phyloP scores from a whole-genome alignment of 2,329 filamentous ascomycete genomes.

The Microdochium bolleyi region DNA sequence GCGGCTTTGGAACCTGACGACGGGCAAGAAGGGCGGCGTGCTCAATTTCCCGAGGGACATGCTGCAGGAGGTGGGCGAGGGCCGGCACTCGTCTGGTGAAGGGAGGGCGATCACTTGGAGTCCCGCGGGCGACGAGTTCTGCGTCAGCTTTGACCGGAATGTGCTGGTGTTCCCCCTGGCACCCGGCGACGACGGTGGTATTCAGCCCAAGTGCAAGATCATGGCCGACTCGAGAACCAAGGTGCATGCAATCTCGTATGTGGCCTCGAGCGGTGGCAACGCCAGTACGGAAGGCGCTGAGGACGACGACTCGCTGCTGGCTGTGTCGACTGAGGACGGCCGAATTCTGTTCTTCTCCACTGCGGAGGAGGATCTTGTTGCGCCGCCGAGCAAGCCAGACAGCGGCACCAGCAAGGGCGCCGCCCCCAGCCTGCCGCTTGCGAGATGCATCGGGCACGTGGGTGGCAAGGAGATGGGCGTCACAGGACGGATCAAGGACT shows the following conservation, averaged over 20 bases:
- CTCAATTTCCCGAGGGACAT: constrained; percentile 73
- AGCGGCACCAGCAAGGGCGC: constrained; percentile 21
- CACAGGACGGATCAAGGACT: constrained; percentile 77
- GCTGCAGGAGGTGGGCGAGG: constrained; percentile 68
- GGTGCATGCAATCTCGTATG: constrained; percentile 73
- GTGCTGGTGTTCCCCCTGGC: constrained; percentile 45
- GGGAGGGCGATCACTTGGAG: constrained; percentile 80
- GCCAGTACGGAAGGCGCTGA: not conserved
- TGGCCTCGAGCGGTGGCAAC: constrained; percentile 42
- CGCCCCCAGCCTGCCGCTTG: constrained; percentile 37
- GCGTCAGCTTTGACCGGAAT: constrained; percentile 82
- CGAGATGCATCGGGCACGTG: constrained; percentile 65
- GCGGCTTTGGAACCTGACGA: constrained; percentile 94
- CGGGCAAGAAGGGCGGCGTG: constrained; percentile 89
- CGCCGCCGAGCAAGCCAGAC: constrained; percentile 21
- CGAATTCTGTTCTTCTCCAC: constrained; percentile 78
- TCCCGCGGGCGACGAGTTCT: constrained; percentile 66
- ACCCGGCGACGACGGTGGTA: constrained; percentile 22
- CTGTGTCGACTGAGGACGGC: constrained; percentile 85
- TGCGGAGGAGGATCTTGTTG: constrained; percentile 34
- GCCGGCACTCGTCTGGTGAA: constrained; percentile 70
- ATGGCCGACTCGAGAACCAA: constrained; percentile 64
- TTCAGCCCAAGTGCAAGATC: constrained; percentile 68
- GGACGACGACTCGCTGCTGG: constrained; percentile 48
- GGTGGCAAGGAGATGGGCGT: constrained; percentile 66